Conservation (phyloP, 768 basidiomycete species). For the Agaricus blazei region DNA sequence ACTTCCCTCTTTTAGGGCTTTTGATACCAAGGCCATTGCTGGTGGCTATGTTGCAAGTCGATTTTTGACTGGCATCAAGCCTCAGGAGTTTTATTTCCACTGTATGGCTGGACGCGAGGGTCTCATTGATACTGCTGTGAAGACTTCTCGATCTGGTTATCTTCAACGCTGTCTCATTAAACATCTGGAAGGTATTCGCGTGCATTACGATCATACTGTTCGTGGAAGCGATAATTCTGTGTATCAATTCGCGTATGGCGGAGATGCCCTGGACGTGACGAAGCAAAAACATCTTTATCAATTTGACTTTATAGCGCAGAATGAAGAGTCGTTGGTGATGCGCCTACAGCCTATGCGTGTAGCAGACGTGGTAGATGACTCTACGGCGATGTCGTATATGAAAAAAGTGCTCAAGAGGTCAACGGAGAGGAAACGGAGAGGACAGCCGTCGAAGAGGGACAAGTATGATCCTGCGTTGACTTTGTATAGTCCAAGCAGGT, state of each 20-base stretch:
- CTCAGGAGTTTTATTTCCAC: conserved; percentile 99
- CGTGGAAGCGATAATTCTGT: conserved; percentile 91
- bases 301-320: conserved; percentile 90
- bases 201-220: conserved; percentile 98
- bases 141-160: conserved; percentile 97
- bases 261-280: conserved; percentile 94
- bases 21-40: conserved; percentile 97
- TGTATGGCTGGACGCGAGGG: conserved; percentile 99
- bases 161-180: conserved; percentile 98
- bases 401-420: conserved; percentile 84
- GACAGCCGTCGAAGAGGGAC: conserved; percentile 46
- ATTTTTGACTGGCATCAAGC: conserved; percentile 96
- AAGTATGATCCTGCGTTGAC: conserved; percentile 70
- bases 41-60: conserved; percentile 98
- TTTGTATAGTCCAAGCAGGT: conserved; percentile 70
- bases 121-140: conserved; percentile 98
- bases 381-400: conserved; percentile 73
- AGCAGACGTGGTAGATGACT: conserved; percentile 53
- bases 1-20: conserved; percentile 91
- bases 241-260: conserved; percentile 96
- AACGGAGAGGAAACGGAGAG: conserved; percentile 33
- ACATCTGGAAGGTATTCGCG: conserved; percentile 92
- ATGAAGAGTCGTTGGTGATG: conserved; percentile 73
- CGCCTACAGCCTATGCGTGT: conserved; percentile 61
- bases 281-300: conserved; percentile 93